Percentiles rank a stretch among this genome's conserved stretches.
Evolutionary conservation across 768 basidiomycete species (phyloP).

Genomic region (Russula lepida): DNA sequence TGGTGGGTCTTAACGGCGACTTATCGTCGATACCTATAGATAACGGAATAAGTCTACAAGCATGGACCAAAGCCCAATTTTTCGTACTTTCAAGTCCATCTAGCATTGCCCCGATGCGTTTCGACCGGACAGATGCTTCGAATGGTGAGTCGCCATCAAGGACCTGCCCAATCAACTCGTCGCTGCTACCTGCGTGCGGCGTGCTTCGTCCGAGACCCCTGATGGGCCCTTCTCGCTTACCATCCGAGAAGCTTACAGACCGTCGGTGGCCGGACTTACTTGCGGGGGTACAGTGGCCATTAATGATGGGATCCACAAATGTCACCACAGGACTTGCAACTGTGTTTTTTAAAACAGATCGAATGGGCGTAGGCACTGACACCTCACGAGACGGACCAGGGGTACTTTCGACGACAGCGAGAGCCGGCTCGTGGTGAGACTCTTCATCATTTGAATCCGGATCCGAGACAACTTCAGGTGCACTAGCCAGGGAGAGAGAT

Average conservation of each 20-base stretch:
- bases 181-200: slow-evolving; percentile 33
- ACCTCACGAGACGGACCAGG: slow-evolving; percentile 7
- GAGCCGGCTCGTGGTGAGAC: slow-evolving; percentile 11
- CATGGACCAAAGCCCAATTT: slow-evolving; percentile 18
- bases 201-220: slow-evolving; percentile 43
- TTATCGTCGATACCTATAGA: slow-evolving; percentile 32
- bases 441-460: slow-evolving; percentile 17
- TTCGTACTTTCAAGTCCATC: slow-evolving; percentile 54
- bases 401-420: slow-evolving; percentile 8
- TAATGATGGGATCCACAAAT: slow-evolving; percentile 43
- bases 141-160: slow-evolving; percentile 24
- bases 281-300: slow-evolving; percentile 49
- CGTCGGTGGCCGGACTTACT: slow-evolving; percentile 48
- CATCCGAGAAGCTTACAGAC: slow-evolving; percentile 96
- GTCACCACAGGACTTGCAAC: slow-evolving; percentile 49
- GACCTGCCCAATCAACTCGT: slow-evolving; percentile 20
- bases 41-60: neutral
- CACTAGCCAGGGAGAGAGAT: slow-evolving; percentile 18
- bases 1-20: slow-evolving; percentile 49
- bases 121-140: slow-evolving; percentile 60
- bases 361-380: slow-evolving; percentile 30
- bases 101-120: slow-evolving; percentile 76
- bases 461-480: slow-evolving; percentile 7
- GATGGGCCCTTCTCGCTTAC: slow-evolving; percentile 84
- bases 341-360: slow-evolving; percentile 36